Evolutionary conservation across 73 alveolate species (phyloP).

Genomic region (Paramecium bursaria): DNA sequence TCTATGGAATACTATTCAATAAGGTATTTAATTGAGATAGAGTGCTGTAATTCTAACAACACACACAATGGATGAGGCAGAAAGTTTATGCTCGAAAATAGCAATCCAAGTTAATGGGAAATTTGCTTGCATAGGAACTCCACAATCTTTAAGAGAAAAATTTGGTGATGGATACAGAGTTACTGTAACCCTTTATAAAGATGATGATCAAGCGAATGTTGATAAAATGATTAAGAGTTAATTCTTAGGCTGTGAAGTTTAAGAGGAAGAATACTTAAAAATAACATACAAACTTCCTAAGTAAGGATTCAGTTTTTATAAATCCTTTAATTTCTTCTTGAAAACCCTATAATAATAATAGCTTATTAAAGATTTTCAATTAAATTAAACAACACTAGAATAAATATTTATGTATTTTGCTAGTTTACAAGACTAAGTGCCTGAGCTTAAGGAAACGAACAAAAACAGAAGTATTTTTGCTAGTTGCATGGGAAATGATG

Average conservation of each 20-base stretch:
- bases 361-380: constrained; percentile 35
- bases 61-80: constrained; percentile 80
- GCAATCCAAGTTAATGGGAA: constrained; percentile 88
- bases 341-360: constrained; percentile 1
- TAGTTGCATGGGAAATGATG: constrained; percentile 3
- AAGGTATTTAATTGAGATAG: constrained; percentile 59
- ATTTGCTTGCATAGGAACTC: constrained; percentile 84
- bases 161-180: constrained; percentile 90
- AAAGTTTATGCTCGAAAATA: constrained; percentile 85
- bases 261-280: constrained; percentile 11
- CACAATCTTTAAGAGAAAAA: constrained; percentile 79
- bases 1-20: constrained; percentile 70
- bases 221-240: background rate
- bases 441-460: background rate
- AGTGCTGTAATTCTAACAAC: constrained; percentile 70
- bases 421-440: background rate
- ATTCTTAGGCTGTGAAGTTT: constrained; percentile 11
- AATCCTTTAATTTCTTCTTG: constrained; percentile 26
- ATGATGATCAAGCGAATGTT: background rate
- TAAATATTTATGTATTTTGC: constrained; percentile 35
- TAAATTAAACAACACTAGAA: constrained; percentile 12
- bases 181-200: constrained; percentile 68
- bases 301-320: constrained; percentile 28
- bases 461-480: constrained; percentile 15
- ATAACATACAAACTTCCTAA: background rate